Evolutionary conservation across 768 basidiomycete species (phyloP), one percentile per base, ranked within the genome.

Genomic region (Trametes elegans): DNA sequence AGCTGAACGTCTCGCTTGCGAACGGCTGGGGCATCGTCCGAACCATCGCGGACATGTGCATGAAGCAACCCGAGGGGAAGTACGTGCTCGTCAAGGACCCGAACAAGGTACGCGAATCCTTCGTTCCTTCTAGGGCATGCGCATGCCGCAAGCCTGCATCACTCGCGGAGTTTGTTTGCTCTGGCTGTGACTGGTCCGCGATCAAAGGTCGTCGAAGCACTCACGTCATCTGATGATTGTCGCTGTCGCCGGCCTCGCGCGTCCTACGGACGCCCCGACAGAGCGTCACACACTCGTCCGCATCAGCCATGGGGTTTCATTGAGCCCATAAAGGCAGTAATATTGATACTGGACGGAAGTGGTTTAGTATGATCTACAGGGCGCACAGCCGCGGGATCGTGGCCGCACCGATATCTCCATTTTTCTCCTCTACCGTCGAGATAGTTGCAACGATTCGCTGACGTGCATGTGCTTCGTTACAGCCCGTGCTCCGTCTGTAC

Each of bases 1-100:
- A 98, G 72, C 88, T 98, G 61, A 98, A 98, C 70, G 87, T 99
- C 32, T 96, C 93, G 24, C 74, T 98, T 50, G 76, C 90, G 29
- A 98, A 98, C 68, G 97, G 97, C 10, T 99, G 97, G 97, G 97
- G 97, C 50, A 98, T 99, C 65, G 92, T 98, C 28, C 81, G 97
- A 56, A 96, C 91, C 11, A 87, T 99, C 55, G 88, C 91, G 26
- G 97, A 99, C 66, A 72, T 98, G 57, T 91, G 90, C 70, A 84
- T 97, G 84, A 94, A 95, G 72, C 87, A 94, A 85, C 92, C 93
- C 19, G 96, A 98, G 72, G 97, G 97, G 70, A 97, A 97, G 71
- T 99, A 98, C 68, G 90, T 98, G 13, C 76, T 99, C 24, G 85
- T 99, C 48, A 97, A 96, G 74, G 97, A 99, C 72, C 96, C 97